Conservation (phyloP, 768 basidiomycete genomes). For the Pleurotus ostreatus region DNA sequence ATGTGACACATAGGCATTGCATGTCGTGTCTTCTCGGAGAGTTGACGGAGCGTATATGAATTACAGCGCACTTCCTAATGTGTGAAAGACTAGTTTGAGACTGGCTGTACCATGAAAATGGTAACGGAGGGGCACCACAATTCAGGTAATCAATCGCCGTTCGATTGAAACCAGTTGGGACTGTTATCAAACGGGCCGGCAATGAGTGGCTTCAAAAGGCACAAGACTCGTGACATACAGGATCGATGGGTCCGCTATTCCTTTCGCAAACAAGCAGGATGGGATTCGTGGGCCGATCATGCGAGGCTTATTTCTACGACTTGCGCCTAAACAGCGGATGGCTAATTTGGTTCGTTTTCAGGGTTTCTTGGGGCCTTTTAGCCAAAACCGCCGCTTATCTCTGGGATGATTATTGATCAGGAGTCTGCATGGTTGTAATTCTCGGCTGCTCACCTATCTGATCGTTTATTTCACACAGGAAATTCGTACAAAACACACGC, state of each 20-base stretch:
- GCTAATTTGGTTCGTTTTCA: slow-evolving; percentile 1
- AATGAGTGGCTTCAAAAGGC: slow-evolving; percentile 2
- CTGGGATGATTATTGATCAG: slow-evolving; percentile 7
- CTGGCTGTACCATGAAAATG: neutral
- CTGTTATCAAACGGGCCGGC: slow-evolving; percentile 7
- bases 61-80: neutral
- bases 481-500: neutral
- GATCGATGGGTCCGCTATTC: slow-evolving; percentile 4
- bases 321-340: slow-evolving; percentile 4
- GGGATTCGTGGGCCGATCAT: slow-evolving; percentile 9
- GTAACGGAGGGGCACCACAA: slow-evolving; percentile 3
- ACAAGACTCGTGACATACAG: slow-evolving; percentile 7
- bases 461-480: slow-evolving; percentile 1
- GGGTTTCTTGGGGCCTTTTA: slow-evolving; percentile 6
- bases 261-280: neutral
- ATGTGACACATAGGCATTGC: slow-evolving; percentile 3
- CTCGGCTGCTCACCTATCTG: neutral
- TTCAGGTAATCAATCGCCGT: slow-evolving; percentile 2
- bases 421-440: neutral
- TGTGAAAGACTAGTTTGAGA: neutral
- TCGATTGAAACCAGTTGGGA: neutral
- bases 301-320: slow-evolving; percentile 7
- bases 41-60: slow-evolving; percentile 6
- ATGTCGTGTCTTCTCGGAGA: slow-evolving; percentile 8
- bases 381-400: slow-evolving; percentile 8